These are phyloP conservation scores for Crinitomyces ghanaensis DNA, from an alignment of 805 yeast genomes.

Conservation along the genomic window DNA sequence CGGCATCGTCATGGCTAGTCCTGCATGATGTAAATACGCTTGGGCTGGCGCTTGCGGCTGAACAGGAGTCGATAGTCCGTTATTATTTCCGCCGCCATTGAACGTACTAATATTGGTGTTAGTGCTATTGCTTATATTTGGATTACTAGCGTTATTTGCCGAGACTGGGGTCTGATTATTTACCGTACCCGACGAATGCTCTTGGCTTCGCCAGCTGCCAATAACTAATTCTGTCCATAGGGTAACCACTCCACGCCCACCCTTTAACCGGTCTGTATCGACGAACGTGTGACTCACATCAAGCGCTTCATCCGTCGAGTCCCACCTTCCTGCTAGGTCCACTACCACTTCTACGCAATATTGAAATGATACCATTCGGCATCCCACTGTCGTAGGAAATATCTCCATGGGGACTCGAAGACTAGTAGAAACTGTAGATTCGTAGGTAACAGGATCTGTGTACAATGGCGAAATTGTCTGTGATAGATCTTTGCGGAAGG, in stretches of 20 bases:
- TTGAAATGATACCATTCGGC: slow-evolving; percentile 65
- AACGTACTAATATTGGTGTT: no score
- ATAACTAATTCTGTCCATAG: slow-evolving; percentile 67
- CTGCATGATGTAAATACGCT: no score
- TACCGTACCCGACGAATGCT: background rate
- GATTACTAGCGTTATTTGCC: no score
- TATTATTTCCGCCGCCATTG: no score
- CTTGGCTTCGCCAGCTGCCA: slow-evolving; percentile 52
- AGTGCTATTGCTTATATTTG: no score
- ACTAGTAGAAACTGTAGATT: slow-evolving; percentile 47
- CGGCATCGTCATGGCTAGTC: no score
- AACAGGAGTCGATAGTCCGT: no score
- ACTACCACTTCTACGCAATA: slow-evolving; percentile 75
- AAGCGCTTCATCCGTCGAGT: background rate
- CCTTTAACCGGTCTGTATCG: slow-evolving; percentile 69
- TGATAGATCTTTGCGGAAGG: slow-evolving; percentile 73
- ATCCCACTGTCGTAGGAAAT: slow-evolving; percentile 70
- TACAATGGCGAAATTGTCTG: slow-evolving; percentile 69
- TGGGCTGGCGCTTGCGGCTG: no score
- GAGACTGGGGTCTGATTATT: background rate
- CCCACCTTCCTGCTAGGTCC: slow-evolving; percentile 52
- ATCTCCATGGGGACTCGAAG: slow-evolving; percentile 72
- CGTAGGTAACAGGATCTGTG: slow-evolving; percentile 55
- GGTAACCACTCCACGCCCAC: slow-evolving; percentile 69
- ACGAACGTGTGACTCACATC: slow-evolving; percentile 31